A percentile compares a stretch with the other conserved stretches of the same genome.
phyloP scores from a whole-genome alignment of 108 stramenopile species.

The Fragilaria crotonensis region DNA sequence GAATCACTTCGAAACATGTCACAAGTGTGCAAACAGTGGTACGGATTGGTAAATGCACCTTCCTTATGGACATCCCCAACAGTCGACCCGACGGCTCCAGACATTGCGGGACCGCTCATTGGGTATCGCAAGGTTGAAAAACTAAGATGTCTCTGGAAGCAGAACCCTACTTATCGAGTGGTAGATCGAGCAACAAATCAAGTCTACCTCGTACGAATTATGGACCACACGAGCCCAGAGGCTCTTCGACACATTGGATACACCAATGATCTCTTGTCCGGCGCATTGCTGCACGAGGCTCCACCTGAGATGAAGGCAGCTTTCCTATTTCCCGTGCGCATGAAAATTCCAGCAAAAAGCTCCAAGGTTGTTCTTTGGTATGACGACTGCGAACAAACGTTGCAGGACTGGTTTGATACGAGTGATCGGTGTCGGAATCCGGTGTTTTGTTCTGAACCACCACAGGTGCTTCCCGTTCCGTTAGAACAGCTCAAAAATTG shows the following conservation, averaged over 20 bases:
- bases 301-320: background rate
- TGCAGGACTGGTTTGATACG: background rate
- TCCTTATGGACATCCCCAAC: slow-evolving; percentile 17
- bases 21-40: slow-evolving; percentile 29
- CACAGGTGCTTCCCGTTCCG: background rate
- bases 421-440: background rate
- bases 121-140: background rate
- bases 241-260: background rate
- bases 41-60: slow-evolving; percentile 1
- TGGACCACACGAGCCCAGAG: background rate
- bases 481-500: background rate
- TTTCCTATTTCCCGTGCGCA: background rate
- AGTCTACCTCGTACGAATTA: background rate
- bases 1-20: slow-evolving; percentile 8
- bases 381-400: background rate
- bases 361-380: background rate
- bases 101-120: background rate
- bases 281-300: background rate
- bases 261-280: background rate
- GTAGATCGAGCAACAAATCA: background rate
- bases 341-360: background rate
- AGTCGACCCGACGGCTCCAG: background rate
- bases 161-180: background rate
- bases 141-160: background rate
- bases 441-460: background rate